Conservation (phyloP, 2,329 filamentous ascomycete genomes). For the Paraphoma chrysanthemicola region DNA sequence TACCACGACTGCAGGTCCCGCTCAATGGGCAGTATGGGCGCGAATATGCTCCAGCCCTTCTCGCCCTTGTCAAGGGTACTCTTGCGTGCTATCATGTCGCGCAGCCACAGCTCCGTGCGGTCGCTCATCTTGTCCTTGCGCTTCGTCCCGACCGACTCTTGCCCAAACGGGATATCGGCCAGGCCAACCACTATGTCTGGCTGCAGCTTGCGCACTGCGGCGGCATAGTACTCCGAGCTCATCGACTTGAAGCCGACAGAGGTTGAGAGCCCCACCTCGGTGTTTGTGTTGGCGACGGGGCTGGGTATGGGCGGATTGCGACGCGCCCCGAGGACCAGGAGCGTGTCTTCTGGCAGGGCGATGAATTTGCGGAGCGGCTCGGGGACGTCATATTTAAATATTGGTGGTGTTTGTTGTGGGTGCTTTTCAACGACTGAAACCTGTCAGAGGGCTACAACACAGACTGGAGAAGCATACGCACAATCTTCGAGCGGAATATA, state of each 20-base stretch:
- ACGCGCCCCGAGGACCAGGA: slow-evolving; percentile 78
- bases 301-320: slow-evolving; percentile 77
- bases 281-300: slow-evolving; percentile 72
- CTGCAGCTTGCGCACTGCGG: slow-evolving; percentile 67
- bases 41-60: slow-evolving; percentile 56
- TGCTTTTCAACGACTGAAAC: slow-evolving; percentile 68
- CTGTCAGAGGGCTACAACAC: slow-evolving; percentile 43
- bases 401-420: slow-evolving; percentile 55
- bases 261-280: slow-evolving; percentile 78
- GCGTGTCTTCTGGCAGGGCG: slow-evolving; percentile 68
- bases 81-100: slow-evolving; percentile 65
- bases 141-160: slow-evolving; percentile 68
- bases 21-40: slow-evolving; percentile 75
- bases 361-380: slow-evolving; percentile 77
- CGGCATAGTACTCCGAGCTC: slow-evolving; percentile 72
- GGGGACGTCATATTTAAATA: slow-evolving; percentile 59
- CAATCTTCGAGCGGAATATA: slow-evolving; percentile 93
- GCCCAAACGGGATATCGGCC: slow-evolving; percentile 73
- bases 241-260: slow-evolving; percentile 84
- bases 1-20: slow-evolving; percentile 81
- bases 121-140: slow-evolving; percentile 83
- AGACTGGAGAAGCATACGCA: slow-evolving; percentile 56
- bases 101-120: slow-evolving; percentile 82
- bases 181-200: slow-evolving; percentile 84
- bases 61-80: slow-evolving; percentile 38